Percentiles rank a stretch among this genome's conserved stretches.
Conservation (phyloP, 768 basidiomycete genomes). For the Lactifluus echinatus region DNA sequence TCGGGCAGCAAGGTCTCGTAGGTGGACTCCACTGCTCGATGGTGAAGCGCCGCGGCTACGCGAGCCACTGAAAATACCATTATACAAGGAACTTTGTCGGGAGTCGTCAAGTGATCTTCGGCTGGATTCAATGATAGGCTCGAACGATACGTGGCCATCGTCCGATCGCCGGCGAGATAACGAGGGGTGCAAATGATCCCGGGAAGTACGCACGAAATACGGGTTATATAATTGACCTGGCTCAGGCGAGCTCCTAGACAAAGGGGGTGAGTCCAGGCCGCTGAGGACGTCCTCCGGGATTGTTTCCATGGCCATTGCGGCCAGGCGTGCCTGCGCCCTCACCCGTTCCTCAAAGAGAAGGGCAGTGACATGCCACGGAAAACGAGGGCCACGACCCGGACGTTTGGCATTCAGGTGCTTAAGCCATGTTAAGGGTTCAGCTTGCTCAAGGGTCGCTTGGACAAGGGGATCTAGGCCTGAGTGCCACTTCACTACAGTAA, state of each 20-base stretch:
- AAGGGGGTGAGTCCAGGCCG: conserved; percentile 10
- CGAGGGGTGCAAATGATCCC: conserved; percentile 13
- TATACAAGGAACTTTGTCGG: conserved; percentile 29
- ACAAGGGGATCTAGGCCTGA: conserved; percentile 39
- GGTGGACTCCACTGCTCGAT: conserved; percentile 34
- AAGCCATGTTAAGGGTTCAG: conserved; percentile 68
- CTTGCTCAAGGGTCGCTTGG: conserved; percentile 46
- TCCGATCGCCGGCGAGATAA: conserved; percentile 27
- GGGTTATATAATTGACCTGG: conserved; percentile 19
- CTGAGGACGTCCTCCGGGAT: conserved; percentile 35
- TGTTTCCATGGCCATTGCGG: conserved; percentile 35
- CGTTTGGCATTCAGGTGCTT: conserved; percentile 51
- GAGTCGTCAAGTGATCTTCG: conserved; percentile 38
- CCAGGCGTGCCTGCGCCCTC: conserved; percentile 32
- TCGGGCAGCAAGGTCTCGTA: conserved; percentile 32
- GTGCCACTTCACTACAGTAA: conserved; percentile 52
- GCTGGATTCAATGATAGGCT: conserved; percentile 42
- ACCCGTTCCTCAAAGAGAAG: conserved; percentile 60
- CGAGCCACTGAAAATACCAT: conserved; percentile 31
- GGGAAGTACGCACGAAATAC: conserved; percentile 7
- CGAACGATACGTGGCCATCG: conserved; percentile 50
- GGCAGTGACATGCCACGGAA: conserved; percentile 59
- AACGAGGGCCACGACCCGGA: conserved; percentile 28
- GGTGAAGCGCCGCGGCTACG: conserved; percentile 34
- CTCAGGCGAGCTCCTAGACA: conserved; percentile 8